Base-by-base conservation (phyloP, 2,329 filamentous ascomycete species). In the Fusarium miscanthi region DNA sequence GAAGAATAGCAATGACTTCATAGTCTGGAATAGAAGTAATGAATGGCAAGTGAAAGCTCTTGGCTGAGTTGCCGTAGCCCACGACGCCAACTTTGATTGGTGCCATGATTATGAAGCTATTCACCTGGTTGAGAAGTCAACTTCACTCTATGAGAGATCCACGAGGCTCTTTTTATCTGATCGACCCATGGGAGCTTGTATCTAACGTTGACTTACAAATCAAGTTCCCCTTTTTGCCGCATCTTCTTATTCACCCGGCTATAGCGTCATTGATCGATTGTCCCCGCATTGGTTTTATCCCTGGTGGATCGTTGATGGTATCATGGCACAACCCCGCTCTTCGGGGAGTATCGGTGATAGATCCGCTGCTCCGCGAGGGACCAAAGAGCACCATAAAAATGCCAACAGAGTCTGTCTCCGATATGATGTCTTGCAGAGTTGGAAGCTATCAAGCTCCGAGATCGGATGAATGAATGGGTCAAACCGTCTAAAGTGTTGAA, bases 31-130 rank as follows among this genome's bases (percentile, higher is more conserved):
- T 85, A 3, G 82, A 81, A 0, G 81, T 78, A 70, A 88, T 86
- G 70, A 85, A 88, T 0, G 86, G 86, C 6, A 87, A 80, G 61
- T 88, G 85, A 65, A 87, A 87, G 66, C 77, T 82, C 69, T 84
- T 86, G 21, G 84, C 78, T 1, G 85, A 82, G 60, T 83, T 82
- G 77, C 86, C 86, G 61, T 87, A 88, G 69, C 86, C 86, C 38
- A 87, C 77, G 48, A 87, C 74, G 41, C 86, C 85, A 40, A 87
- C 81, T 72, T 85, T 87, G 78, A 87, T 79, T 11, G 69, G 68
- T 1, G 75, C 54, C 78, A 76, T 76, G 79, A 71, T 25, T 80
- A 74, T 40, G 41, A 2, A 2, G 19, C 3, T 21, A 4, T 25
- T 31, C 9, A 31, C 17, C 12, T 8, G 17, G 17, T 37, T 27